These are phyloP conservation scores for Fonsecaea multimorphosa DNA, from an alignment of 2,329 filamentous ascomycete genomes.

Conservation along the genomic window DNA sequence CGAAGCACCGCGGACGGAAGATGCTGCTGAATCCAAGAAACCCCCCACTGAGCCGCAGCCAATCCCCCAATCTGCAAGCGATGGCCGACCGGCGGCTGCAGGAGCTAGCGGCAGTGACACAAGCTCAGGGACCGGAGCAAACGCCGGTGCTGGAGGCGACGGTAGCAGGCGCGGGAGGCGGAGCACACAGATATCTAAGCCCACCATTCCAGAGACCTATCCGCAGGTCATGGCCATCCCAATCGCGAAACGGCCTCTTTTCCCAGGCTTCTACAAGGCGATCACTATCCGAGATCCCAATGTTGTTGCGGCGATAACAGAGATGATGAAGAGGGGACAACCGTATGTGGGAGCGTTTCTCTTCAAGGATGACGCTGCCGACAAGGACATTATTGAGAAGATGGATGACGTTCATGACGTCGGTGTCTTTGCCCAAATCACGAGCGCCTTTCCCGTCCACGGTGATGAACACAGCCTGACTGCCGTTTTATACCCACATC, in stretches of 20 bases:
- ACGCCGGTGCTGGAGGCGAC: conserved; percentile 55
- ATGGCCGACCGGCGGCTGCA: conserved; percentile 50
- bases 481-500: conserved; percentile 93
- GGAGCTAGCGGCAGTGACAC: conserved; percentile 49
- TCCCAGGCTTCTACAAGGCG: conserved; percentile 98
- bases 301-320: conserved; percentile 88
- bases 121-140: conserved; percentile 52
- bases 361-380: conserved; percentile 93
- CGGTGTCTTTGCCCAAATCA: conserved; percentile 97
- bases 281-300: conserved; percentile 94
- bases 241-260: conserved; percentile 89
- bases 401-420: conserved; percentile 92
- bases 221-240: conserved; percentile 97
- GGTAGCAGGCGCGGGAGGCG: conserved; percentile 75
- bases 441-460: conserved; percentile 89
- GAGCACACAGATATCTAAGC: conserved; percentile 76
- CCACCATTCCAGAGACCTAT: conserved; percentile 90
- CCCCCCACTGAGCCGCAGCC: conserved; percentile 57
- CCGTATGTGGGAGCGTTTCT: conserved; percentile 97
- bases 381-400: conserved; percentile 91
- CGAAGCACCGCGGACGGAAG: conserved; percentile 45
- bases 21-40: conserved; percentile 50
- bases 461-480: conserved; percentile 86
- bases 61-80: conserved; percentile 47
- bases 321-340: conserved; percentile 95